A percentile compares a stretch with the other conserved stretches of the same genome.
These are phyloP conservation scores for Centella asiatica DNA, from an alignment of 129 eudicot species.

Conservation along the genomic window DNA sequence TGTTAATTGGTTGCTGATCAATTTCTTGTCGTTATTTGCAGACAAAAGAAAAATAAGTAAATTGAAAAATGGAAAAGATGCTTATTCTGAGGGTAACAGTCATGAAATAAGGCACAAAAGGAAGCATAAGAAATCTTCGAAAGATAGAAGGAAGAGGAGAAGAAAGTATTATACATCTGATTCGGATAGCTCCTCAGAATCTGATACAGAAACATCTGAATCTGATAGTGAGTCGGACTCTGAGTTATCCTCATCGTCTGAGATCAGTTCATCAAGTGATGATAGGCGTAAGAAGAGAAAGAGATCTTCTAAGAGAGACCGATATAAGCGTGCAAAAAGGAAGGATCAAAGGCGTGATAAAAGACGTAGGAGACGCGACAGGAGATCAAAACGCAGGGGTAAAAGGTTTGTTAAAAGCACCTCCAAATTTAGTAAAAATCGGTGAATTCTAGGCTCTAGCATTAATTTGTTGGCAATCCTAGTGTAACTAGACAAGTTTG, in stretches of 20 bases:
- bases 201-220: constrained; percentile 63
- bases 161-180: constrained; percentile 57
- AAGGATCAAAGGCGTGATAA: constrained; percentile 62
- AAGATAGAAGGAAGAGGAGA: constrained; percentile 56
- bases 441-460: not conserved
- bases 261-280: constrained; percentile 83
- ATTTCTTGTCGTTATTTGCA: constrained; percentile 10
- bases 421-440: not conserved
- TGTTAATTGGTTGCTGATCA: not conserved
- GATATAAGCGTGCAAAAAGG: constrained; percentile 54
- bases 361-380: constrained; percentile 70
- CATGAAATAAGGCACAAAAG: constrained; percentile 43
- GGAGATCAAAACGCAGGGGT: constrained; percentile 63
- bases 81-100: constrained; percentile 40
- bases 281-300: constrained; percentile 74
- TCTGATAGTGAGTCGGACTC: constrained; percentile 66
- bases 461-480: too few species aligned
- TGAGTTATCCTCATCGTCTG: constrained; percentile 46
- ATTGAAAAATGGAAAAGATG: constrained; percentile 49
- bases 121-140: constrained; percentile 63
- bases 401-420: constrained; percentile 42
- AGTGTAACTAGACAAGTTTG: too few species aligned
- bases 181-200: constrained; percentile 61
- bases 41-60: constrained; percentile 42
- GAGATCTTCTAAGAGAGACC: constrained; percentile 70